Percentiles rank a stretch among this genome's conserved stretches.
Evolutionary conservation across 2,329 filamentous ascomycete species (phyloP).

Genomic region (Cucurbitaria berberidis): DNA sequence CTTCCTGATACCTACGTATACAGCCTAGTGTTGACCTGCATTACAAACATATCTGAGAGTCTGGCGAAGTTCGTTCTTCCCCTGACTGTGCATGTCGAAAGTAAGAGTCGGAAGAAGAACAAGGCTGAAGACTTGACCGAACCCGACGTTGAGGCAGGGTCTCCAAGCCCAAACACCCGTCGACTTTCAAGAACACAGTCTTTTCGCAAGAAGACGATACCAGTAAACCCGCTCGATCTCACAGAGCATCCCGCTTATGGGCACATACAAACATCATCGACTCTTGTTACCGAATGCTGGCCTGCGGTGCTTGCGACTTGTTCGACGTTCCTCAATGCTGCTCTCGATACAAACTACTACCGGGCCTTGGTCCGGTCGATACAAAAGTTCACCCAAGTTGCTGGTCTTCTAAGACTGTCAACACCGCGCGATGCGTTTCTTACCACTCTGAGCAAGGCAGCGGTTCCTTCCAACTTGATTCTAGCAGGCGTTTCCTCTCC

Average conservation of each 20-base stretch:
- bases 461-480: slow-evolving; percentile 78
- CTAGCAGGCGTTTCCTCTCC: slow-evolving; percentile 48
- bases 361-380: slow-evolving; percentile 90
- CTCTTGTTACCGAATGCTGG: slow-evolving; percentile 91
- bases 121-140: slow-evolving; percentile 45
- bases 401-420: slow-evolving; percentile 80
- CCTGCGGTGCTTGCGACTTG: slow-evolving; percentile 92
- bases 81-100: slow-evolving; percentile 81
- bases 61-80: slow-evolving; percentile 93
- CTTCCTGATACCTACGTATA: slow-evolving; percentile 95
- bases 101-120: slow-evolving; percentile 51
- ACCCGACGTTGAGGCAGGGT: slow-evolving; percentile 28
- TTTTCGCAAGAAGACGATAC: slow-evolving; percentile 76
- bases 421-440: slow-evolving; percentile 94
- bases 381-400: slow-evolving; percentile 93
- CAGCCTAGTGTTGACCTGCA: slow-evolving; percentile 83
- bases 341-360: slow-evolving; percentile 92
- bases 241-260: slow-evolving; percentile 73
- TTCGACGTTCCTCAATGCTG: slow-evolving; percentile 92
- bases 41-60: slow-evolving; percentile 88
- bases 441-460: slow-evolving; percentile 90
- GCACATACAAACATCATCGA: slow-evolving; percentile 78
- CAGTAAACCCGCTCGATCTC: slow-evolving; percentile 81
- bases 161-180: slow-evolving; percentile 26
- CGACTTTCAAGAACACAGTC: slow-evolving; percentile 68